Percentiles rank a stretch among this genome's conserved stretches.
These are phyloP conservation scores for Arthromyces matolae DNA, from an alignment of 768 basidiomycete species.

Conservation along the genomic window DNA sequence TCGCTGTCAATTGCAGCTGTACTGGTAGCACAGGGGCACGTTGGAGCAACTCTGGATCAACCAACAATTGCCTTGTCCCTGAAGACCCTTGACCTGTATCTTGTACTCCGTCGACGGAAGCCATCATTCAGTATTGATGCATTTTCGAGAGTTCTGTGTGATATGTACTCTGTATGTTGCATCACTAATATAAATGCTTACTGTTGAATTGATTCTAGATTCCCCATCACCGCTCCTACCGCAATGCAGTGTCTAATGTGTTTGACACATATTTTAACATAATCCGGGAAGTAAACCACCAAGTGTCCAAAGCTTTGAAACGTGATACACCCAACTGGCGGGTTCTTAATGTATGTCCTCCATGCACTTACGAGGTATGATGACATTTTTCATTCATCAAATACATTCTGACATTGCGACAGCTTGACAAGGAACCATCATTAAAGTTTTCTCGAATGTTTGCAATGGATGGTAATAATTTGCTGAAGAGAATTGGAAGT, in stretches of 20 bases:
- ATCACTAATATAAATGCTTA: not conserved
- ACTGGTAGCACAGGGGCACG: not conserved
- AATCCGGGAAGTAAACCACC: constrained; percentile 13
- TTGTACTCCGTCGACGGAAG: not conserved
- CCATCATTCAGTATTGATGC: constrained; percentile 21
- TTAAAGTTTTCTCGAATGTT: constrained; percentile 23
- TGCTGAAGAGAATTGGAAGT: too few species aligned
- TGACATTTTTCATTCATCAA: not conserved
- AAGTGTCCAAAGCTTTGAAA: constrained; percentile 21
- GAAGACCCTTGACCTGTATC: not conserved
- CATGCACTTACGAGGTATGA: constrained; percentile 32
- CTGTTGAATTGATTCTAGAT: not conserved
- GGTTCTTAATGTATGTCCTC: constrained; percentile 28
- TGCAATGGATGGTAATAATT: not conserved
- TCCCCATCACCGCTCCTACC: constrained; percentile 21
- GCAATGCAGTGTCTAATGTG: constrained; percentile 23
- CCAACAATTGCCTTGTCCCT: not conserved
- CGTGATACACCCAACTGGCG: constrained; percentile 29
- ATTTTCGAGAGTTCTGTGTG: constrained; percentile 21
- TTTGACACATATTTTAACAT: constrained; percentile 35
- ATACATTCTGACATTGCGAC: not conserved
- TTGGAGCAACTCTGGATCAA: not conserved
- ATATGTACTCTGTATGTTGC: constrained; percentile 16
- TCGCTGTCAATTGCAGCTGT: not conserved
- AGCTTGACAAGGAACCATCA: constrained; percentile 27